A percentile compares a stretch with the other conserved stretches of the same genome.
Conservation (phyloP, 2,329 filamentous ascomycete genomes). For the Ilyonectria mors-panacis region DNA sequence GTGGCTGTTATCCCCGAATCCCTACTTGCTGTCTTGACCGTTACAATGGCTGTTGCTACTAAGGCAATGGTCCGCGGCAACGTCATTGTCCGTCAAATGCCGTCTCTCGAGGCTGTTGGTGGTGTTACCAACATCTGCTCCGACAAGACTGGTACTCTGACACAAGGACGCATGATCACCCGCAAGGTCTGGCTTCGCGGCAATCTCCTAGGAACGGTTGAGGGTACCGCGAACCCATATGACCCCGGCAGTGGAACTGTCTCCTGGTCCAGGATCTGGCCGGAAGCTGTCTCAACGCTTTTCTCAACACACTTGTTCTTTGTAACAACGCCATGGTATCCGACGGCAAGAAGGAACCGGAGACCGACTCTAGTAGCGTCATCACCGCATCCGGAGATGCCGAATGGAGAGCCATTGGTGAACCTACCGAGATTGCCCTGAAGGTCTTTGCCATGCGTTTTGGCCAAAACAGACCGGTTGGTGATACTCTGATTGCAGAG, state of each 20-base stretch:
- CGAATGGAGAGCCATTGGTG: slow-evolving; percentile 73
- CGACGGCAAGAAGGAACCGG: slow-evolving; percentile 63
- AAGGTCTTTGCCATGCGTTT: slow-evolving; percentile 82
- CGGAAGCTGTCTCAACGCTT: slow-evolving; percentile 60
- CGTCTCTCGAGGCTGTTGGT: slow-evolving; percentile 76
- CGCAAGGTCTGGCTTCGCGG: slow-evolving; percentile 73
- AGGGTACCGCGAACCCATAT: slow-evolving; percentile 70
- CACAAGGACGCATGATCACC: slow-evolving; percentile 77
- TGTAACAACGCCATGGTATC: slow-evolving; percentile 73
- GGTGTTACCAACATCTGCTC: slow-evolving; percentile 80
- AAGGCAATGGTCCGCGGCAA: slow-evolving; percentile 76
- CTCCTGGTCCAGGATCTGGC: slow-evolving; percentile 59
- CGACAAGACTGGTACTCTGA: slow-evolving; percentile 79
- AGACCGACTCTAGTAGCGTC: slow-evolving; percentile 63
- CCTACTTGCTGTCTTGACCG: slow-evolving; percentile 78
- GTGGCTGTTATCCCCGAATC: slow-evolving; percentile 77
- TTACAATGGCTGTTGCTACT: slow-evolving; percentile 78
- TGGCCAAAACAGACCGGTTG: slow-evolving; percentile 63
- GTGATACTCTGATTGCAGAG: slow-evolving; percentile 70
- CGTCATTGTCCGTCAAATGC: slow-evolving; percentile 76
- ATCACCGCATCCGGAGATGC: slow-evolving; percentile 60
- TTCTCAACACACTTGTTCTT: slow-evolving; percentile 70
- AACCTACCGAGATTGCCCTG: slow-evolving; percentile 81
- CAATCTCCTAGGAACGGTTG: slow-evolving; percentile 66
- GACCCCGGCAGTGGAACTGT: slow-evolving; percentile 72